Conservation (phyloP, 2,329 filamentous ascomycete genomes). For the Colletotrichum abscissum region DNA sequence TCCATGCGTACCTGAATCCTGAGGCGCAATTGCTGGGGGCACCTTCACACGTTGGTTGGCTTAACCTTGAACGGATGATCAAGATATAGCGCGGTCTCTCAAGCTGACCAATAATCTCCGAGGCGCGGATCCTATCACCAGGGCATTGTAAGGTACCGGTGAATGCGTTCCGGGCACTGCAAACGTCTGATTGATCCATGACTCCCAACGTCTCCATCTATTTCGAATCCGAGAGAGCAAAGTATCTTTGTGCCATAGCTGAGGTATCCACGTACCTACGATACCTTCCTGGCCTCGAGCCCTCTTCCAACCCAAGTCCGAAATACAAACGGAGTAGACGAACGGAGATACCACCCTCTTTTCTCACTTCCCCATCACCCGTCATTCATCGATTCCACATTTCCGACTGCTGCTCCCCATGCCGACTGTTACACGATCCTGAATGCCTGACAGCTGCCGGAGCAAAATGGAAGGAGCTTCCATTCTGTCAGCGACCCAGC, state of each 20-base stretch:
- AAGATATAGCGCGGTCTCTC: not conserved
- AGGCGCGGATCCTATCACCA: not conserved
- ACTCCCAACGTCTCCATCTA: not conserved
- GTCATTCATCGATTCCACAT: too few relatives aligned
- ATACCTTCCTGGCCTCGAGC: not conserved
- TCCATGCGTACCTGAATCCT: too few relatives aligned
- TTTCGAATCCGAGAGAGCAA: not conserved
- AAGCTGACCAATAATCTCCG: not conserved
- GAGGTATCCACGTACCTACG: too few relatives aligned
- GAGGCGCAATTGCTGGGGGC: too few relatives aligned
- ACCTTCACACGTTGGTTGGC: not conserved
- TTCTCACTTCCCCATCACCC: too few relatives aligned
- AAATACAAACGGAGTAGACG: not conserved
- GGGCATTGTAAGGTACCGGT: not conserved
- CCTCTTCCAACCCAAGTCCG: not conserved
- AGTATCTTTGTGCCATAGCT: not conserved
- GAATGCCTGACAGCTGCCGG: too few relatives aligned
- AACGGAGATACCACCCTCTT: too few relatives aligned
- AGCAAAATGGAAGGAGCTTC: too few relatives aligned
- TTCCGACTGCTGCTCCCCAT: too few relatives aligned
- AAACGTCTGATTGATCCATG: not conserved
- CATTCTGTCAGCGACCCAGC: too few relatives aligned
- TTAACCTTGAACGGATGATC: not conserved
- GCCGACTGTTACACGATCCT: too few relatives aligned
- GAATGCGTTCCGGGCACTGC: not conserved